Evolutionary conservation across 2,329 filamentous ascomycete species (phyloP).

Genomic region (Daldinia sp.): DNA sequence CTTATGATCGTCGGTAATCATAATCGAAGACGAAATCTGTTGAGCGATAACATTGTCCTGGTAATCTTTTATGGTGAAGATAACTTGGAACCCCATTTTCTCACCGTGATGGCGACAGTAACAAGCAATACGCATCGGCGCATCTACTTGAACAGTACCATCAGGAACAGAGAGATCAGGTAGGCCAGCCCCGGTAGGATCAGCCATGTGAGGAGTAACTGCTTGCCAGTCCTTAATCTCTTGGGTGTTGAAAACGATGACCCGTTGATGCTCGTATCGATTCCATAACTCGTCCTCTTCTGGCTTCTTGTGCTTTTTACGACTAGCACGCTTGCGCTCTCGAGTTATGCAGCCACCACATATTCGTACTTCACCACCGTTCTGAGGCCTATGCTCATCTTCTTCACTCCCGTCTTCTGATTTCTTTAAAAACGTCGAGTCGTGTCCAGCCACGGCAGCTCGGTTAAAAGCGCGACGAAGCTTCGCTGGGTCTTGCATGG

Average conservation of each 20-base stretch:
- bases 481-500: conserved; percentile 78
- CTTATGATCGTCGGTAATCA: conserved; percentile 99
- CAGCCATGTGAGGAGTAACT: conserved; percentile 60
- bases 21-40: conserved; percentile 84
- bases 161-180: conserved; percentile 56
- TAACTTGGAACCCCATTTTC: conserved; percentile 90
- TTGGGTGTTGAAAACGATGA: conserved; percentile 90
- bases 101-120: conserved; percentile 96
- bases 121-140: conserved; percentile 95
- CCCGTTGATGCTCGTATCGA: conserved; percentile 78
- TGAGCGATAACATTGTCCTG: conserved; percentile 81
- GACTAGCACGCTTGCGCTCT: conserved; percentile 87
- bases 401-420: conserved; percentile 59
- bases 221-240: conserved; percentile 86
- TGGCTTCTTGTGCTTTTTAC: conserved; percentile 92
- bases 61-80: conserved; percentile 91
- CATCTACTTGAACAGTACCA: conserved; percentile 79
- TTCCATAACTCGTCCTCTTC: conserved; percentile 92
- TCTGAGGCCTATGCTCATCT: conserved; percentile 76
- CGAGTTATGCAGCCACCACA: conserved; percentile 90
- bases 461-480: conserved; percentile 72
- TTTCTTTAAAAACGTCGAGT: conserved; percentile 41
- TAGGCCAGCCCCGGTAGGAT: conserved; percentile 53
- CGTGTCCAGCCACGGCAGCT: conserved; percentile 55
- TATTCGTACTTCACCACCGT: conserved; percentile 93